These are phyloP conservation scores for Pseudozyma hubeiensis DNA, from an alignment of 1,284 basidiomycete genomes.

Conservation along the genomic window DNA sequence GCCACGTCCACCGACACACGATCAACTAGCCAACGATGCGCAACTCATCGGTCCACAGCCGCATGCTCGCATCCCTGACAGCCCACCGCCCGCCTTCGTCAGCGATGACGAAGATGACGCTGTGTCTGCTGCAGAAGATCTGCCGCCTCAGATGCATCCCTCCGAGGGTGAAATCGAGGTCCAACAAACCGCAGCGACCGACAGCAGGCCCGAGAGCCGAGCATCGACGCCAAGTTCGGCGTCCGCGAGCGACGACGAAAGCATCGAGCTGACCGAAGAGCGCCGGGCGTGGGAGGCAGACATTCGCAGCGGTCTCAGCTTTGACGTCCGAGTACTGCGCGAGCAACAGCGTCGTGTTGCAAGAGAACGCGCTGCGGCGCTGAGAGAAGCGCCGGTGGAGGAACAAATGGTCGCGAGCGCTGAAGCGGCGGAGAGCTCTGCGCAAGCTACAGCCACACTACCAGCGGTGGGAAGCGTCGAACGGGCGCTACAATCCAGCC, in stretches of 20 bases:
- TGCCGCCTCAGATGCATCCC: neutral
- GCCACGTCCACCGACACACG: constrained; percentile 35
- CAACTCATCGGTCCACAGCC: constrained; percentile 45
- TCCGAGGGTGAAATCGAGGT: no score
- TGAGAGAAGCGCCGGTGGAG: neutral
- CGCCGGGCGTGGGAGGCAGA: constrained; percentile 51
- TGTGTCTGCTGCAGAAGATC: neutral
- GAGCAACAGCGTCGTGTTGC: constrained; percentile 51
- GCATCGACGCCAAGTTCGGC: constrained; percentile 17
- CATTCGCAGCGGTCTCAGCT: constrained; percentile 34
- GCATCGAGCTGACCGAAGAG: constrained; percentile 33
- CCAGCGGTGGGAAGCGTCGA: neutral
- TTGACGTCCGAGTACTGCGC: constrained; percentile 38
- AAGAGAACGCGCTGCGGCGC: constrained; percentile 27
- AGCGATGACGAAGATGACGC: constrained; percentile 48
- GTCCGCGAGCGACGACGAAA: constrained; percentile 31
- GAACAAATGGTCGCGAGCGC: neutral
- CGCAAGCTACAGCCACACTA: neutral
- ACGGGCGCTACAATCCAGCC: no score
- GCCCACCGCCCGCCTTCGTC: constrained; percentile 58
- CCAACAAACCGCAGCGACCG: neutral
- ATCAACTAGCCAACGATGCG: constrained; percentile 22
- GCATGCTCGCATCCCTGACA: constrained; percentile 41
- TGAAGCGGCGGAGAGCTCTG: neutral
- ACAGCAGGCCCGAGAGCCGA: constrained; percentile 13